Base-by-base conservation (phyloP, 2,329 filamentous ascomycete species). In the Akanthomyces uredinophilus region DNA sequence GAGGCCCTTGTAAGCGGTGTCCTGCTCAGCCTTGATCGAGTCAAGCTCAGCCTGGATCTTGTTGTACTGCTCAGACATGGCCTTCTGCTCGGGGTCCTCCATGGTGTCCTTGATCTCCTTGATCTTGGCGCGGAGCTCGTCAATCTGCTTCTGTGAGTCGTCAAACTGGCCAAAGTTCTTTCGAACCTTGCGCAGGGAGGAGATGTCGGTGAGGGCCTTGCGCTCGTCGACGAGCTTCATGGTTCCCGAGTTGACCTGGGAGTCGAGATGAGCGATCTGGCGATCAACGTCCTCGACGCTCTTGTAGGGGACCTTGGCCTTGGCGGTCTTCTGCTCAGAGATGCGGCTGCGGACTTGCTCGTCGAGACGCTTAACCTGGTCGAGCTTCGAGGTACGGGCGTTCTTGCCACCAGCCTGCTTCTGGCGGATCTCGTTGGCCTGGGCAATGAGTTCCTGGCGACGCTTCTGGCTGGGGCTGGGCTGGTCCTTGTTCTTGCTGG, bases 201-300 rank as follows among this genome's bases (percentile, higher is more conserved):
- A 90, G 69, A 96, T 88, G 70, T 97, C 92, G 56, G 84, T 79
- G 22, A 98, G 83, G 10, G 91, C 88, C 84, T 97, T 98, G 83
- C 92, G 96, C 85, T 98, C 95, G 70, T 99, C 95, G 13, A 98
- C 95, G 57, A 99, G 81, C 79, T 93, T 96, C 89, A 99, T 93
- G 74, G 85, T 89, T 66, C 94, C 94, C 41, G 87, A 85, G 75
- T 96, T 91, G 69, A 98, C 92, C 74, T 94, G 85, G 77, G 88
- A 88, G 68, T 96, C 91, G 60, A 97, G 86, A 58, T 82, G 82
- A 64, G 85, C 83, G 69, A 98, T 95, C 77, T 95, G 87, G 66
- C 83, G 82, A 75, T 98, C 92, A 67, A 99, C 80, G 66, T 98
- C 95, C 63, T 96, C 93, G 60, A 86, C 85, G 69, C 82, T 92